Evolutionary conservation across 83 land plant genomes (phyloP).

Genomic region (Diphasiastrum complanatum): DNA sequence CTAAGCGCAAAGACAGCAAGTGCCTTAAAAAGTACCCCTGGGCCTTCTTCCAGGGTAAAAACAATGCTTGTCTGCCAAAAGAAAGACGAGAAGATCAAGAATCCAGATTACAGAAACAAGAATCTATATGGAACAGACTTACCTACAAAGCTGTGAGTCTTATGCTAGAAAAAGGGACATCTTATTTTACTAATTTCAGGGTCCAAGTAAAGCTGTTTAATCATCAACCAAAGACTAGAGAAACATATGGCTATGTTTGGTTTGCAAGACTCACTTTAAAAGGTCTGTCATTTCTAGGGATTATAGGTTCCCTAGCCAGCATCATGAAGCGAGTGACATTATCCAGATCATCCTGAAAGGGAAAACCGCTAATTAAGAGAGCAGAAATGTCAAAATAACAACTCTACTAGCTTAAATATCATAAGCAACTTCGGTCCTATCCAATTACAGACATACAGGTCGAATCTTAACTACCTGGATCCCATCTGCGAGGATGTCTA

Average conservation of each 20-base stretch:
- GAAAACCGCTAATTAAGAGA: neutral
- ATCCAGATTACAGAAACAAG: neutral
- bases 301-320: conserved; percentile 52
- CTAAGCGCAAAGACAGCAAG: conserved; percentile 64
- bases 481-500: conserved; percentile 52
- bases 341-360: conserved; percentile 39
- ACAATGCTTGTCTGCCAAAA: conserved; percentile 58
- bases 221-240: neutral
- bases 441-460: neutral
- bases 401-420: neutral
- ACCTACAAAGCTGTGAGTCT: neutral
- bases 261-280: conserved; percentile 36
- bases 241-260: neutral
- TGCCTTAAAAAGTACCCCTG: conserved; percentile 57
- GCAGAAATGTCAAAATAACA: neutral
- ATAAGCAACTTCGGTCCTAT: neutral
- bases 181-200: neutral
- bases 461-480: conserved; percentile 41
- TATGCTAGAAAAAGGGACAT: neutral
- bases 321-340: conserved; percentile 47
- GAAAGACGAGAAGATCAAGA: neutral
- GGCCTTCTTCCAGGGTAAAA: conserved; percentile 58
- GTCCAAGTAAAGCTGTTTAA: neutral
- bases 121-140: no score
- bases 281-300: conserved; percentile 44